Evolutionary conservation across 495 filamentous ascomycete species (phyloP).

Genomic region (Paragyromitra xinjiangensis): DNA sequence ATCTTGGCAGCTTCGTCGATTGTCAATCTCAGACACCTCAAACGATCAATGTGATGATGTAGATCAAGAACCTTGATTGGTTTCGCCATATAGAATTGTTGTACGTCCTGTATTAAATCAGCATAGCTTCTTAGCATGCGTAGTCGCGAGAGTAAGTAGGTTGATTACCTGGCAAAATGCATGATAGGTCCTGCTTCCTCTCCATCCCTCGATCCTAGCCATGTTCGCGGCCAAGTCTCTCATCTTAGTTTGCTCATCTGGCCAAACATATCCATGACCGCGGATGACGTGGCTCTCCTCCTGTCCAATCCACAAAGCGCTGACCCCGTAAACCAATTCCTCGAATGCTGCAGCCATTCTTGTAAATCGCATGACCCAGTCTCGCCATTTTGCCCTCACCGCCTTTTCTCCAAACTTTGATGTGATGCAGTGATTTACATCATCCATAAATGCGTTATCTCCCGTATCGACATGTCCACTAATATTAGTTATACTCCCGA

Average conservation of each 20-base stretch:
- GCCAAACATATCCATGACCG: constrained; percentile 96
- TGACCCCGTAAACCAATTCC: constrained; percentile 90
- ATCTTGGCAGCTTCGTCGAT: constrained; percentile 76
- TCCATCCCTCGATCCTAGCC: constrained; percentile 92
- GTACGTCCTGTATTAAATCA: constrained; percentile 67
- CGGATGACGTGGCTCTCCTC: constrained; percentile 73
- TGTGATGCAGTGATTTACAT: constrained; percentile 80
- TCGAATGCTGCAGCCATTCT: constrained; percentile 93
- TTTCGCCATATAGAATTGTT: constrained; percentile 69
- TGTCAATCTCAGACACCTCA: constrained; percentile 78
- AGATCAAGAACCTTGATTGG: constrained; percentile 87
- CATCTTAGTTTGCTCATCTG: constrained; percentile 78
- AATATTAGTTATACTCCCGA: constrained; percentile 48
- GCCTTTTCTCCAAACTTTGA: constrained; percentile 89
- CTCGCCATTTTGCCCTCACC: constrained; percentile 87
- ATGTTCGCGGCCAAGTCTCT: constrained; percentile 89
- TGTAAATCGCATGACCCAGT: constrained; percentile 89
- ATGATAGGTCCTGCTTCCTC: constrained; percentile 92
- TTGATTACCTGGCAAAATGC: constrained; percentile 81
- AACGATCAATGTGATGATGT: constrained; percentile 87
- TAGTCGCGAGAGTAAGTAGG: neutral
- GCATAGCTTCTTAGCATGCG: neutral
- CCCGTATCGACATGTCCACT: constrained; percentile 68
- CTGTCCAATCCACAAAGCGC: constrained; percentile 85
- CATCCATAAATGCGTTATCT: constrained; percentile 87